A percentile compares a stretch with the other conserved stretches of the same genome.
Evolutionary conservation across 768 basidiomycete genomes (phyloP).

Genomic region (Mycena sanguinolenta): DNA sequence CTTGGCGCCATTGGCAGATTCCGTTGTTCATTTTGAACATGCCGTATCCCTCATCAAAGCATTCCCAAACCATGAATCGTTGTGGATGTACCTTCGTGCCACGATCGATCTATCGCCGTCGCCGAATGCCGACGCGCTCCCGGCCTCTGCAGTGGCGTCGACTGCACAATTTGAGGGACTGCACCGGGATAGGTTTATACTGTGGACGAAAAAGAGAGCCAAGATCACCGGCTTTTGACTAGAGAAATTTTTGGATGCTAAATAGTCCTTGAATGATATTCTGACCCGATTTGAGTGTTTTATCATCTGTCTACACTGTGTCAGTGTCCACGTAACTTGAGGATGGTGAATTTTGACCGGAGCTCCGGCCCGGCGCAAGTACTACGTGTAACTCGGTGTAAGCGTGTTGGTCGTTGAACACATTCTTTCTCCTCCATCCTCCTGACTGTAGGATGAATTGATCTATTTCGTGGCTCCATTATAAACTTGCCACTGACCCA

Average conservation of each 20-base stretch:
- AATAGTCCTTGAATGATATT: neutral
- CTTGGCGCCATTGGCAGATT: constrained; percentile 13
- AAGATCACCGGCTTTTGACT: too few species aligned
- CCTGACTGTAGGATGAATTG: constrained; percentile 26
- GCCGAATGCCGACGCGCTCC: neutral
- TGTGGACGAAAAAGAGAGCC: constrained; percentile 8
- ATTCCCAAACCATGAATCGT: constrained; percentile 71
- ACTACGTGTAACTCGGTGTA: constrained; percentile 25
- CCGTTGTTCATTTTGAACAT: constrained; percentile 47
- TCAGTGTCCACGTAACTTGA: too few species aligned
- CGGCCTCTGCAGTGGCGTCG: constrained; percentile 11
- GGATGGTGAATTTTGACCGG: neutral
- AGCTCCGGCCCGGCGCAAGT: neutral
- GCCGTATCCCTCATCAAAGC: constrained; percentile 61
- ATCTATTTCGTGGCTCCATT: constrained; percentile 15
- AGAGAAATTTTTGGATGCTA: neutral
- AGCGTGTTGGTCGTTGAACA: constrained; percentile 8
- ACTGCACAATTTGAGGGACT: constrained; percentile 1
- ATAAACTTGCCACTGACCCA: neutral
- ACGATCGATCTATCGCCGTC: constrained; percentile 18
- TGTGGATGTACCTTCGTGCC: constrained; percentile 73
- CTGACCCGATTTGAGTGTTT: neutral
- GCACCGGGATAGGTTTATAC: constrained; percentile 14
- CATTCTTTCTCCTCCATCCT: constrained; percentile 12
- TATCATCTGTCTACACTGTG: too few species aligned